A percentile compares a stretch with the other conserved stretches of the same genome.
phyloP scores from a whole-genome alignment of 1,139 yeast species.

The Blastobotrys capitulatus region DNA sequence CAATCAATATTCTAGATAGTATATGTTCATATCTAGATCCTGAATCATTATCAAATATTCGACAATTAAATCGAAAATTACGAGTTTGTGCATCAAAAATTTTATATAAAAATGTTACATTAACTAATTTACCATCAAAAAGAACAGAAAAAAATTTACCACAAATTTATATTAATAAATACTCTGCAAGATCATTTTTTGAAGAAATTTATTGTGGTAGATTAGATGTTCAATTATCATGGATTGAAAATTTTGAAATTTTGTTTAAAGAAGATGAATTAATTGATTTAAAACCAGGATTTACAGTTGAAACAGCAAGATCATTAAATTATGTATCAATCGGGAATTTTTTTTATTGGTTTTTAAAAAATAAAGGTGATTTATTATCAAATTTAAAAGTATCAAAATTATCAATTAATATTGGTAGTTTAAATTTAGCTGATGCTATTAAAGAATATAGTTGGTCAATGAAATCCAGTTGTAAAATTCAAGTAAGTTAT shows the following conservation, averaged over 20 bases:
- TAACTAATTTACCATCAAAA: constrained; percentile 7
- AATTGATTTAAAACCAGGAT: neutral
- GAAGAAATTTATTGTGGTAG: constrained; percentile 6
- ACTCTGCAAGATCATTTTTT: constrained; percentile 6
- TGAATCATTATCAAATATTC: neutral
- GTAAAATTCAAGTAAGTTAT: neutral
- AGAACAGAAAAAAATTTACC: neutral
- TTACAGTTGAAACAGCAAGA: constrained; percentile 5
- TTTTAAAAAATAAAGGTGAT: constrained; percentile 4
- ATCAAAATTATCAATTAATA: constrained; percentile 1
- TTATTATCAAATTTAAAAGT: neutral
- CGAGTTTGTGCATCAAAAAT: constrained; percentile 4
- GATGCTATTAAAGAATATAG: constrained; percentile 3
- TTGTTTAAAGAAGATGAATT: constrained; percentile 8
- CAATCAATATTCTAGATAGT: constrained; percentile 1
- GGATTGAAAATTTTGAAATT: constrained; percentile 1
- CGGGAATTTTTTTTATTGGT: constrained; percentile 11
- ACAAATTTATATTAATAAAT: constrained; percentile 1
- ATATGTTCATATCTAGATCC: constrained; percentile 6
- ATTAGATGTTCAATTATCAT: constrained; percentile 6
- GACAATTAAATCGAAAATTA: constrained; percentile 4
- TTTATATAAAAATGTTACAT: constrained; percentile 2
- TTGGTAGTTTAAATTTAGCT: neutral
- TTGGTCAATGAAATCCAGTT: constrained; percentile 6
- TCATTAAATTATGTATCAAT: constrained; percentile 9